phyloP scores from a whole-genome alignment of 2,329 filamentous ascomycete genomes.

The Fusarium sp. region DNA sequence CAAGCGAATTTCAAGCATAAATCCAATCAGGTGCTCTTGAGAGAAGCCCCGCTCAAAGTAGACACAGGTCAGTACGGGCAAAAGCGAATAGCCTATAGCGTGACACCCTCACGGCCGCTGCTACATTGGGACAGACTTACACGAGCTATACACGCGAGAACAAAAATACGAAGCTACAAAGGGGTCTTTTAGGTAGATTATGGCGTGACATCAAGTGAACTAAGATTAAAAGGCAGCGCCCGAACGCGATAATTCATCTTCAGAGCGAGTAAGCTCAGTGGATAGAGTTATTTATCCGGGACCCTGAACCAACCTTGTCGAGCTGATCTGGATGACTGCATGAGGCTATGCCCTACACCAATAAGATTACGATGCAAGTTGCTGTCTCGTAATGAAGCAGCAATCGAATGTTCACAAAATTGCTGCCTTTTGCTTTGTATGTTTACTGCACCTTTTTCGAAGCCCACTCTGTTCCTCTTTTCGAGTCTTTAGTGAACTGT shows the following conservation, averaged over 20 bases:
- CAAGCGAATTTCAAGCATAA: no score
- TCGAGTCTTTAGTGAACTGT: background rate
- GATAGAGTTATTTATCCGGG: background rate
- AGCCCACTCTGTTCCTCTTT: background rate
- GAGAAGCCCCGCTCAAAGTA: background rate
- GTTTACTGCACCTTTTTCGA: background rate
- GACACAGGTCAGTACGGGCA: background rate
- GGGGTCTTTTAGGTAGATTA: no score
- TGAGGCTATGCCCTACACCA: background rate
- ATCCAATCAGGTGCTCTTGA: background rate
- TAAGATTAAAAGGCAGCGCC: no score
- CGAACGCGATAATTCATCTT: background rate
- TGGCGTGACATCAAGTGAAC: background rate
- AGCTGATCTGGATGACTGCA: background rate
- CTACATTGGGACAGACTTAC: background rate
- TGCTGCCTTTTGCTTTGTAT: background rate
- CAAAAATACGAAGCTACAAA: no score
- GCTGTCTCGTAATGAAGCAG: background rate
- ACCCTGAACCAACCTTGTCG: no score
- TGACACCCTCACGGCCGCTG: background rate
- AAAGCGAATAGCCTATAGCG: background rate
- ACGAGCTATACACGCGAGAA: background rate
- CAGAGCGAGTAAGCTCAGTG: background rate
- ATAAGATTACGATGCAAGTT: background rate
- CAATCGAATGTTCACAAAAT: background rate